Evolutionary conservation across 805 yeast species (phyloP).

Genomic region (Diddensiella santjacobensis): DNA sequence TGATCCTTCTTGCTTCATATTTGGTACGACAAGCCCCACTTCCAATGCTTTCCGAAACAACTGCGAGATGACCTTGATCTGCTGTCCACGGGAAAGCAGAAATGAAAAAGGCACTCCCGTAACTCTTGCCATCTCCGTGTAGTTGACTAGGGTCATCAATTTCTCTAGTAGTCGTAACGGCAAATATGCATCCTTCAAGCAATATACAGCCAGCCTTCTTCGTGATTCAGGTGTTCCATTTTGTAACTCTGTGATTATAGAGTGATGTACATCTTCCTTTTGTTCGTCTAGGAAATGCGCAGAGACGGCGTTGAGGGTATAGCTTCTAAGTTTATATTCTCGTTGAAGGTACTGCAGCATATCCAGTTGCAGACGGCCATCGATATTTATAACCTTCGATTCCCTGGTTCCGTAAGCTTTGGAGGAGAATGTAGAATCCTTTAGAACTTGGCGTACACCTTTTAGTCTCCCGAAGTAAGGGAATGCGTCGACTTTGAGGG

Average conservation of each 20-base stretch:
- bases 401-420: constrained; percentile 97
- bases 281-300: constrained; percentile 93
- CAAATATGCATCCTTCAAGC: constrained; percentile 91
- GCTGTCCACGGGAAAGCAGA: constrained; percentile 89
- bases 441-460: constrained; percentile 67
- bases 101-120: constrained; percentile 97
- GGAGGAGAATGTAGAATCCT: constrained; percentile 81
- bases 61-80: constrained; percentile 94
- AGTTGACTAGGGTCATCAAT: constrained; percentile 92
- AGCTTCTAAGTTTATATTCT: constrained; percentile 90
- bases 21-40: constrained; percentile 85
- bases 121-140: constrained; percentile 99
- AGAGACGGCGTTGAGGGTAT: constrained; percentile 91
- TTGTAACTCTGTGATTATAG: constrained; percentile 91
- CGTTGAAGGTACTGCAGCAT: constrained; percentile 88
- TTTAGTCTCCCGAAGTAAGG: constrained; percentile 83
- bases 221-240: constrained; percentile 91
- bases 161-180: constrained; percentile 87
- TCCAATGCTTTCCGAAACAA: constrained; percentile 87
- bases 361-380: constrained; percentile 95
- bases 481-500: constrained; percentile 61
- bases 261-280: constrained; percentile 96
- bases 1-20: constrained; percentile 73
- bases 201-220: constrained; percentile 92
- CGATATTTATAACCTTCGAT: constrained; percentile 84